Percentiles rank a stretch among this genome's conserved stretches.
phyloP scores from a whole-genome alignment of 331 rosid genomes.

The Stylosanthes scabra region DNA sequence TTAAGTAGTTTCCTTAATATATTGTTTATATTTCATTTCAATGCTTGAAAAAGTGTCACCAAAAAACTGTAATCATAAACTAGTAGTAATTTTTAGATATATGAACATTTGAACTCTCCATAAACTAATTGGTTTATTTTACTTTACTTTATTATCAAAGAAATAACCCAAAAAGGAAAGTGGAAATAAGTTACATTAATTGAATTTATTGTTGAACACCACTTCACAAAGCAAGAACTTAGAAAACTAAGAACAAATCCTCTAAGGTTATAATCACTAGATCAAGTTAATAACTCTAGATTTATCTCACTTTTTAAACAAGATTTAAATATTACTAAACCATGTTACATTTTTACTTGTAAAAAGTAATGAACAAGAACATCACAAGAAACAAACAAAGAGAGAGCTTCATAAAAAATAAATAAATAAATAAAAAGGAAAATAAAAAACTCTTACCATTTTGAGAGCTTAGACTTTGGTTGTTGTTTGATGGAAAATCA shows the following conservation, averaged over 20 bases:
- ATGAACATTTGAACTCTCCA: not conserved
- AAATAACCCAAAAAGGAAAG: not conserved
- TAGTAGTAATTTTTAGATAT: not conserved
- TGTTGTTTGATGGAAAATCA: conserved; percentile 41
- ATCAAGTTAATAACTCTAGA: not conserved
- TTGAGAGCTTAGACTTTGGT: conserved; percentile 35
- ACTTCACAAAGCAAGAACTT: conserved; percentile 1
- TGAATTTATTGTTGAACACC: not conserved
- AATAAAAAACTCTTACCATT: conserved; percentile 43
- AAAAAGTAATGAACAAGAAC: not conserved
- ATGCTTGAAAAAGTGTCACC: not conserved
- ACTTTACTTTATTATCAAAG: not conserved
- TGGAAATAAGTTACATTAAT: conserved; percentile 13
- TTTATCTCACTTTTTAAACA: not conserved
- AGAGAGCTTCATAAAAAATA: not conserved
- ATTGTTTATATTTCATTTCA: not conserved
- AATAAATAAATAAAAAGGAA: not conserved
- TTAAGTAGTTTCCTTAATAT: not conserved
- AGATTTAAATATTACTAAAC: not conserved
- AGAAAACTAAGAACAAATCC: not conserved
- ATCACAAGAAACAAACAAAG: not conserved
- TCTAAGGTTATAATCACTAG: not conserved
- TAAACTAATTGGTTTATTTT: not conserved
- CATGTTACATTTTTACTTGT: too few relatives aligned
- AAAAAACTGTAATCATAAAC: not conserved